Conservation (phyloP, 768 basidiomycete genomes). For the Serendipita sp. region DNA sequence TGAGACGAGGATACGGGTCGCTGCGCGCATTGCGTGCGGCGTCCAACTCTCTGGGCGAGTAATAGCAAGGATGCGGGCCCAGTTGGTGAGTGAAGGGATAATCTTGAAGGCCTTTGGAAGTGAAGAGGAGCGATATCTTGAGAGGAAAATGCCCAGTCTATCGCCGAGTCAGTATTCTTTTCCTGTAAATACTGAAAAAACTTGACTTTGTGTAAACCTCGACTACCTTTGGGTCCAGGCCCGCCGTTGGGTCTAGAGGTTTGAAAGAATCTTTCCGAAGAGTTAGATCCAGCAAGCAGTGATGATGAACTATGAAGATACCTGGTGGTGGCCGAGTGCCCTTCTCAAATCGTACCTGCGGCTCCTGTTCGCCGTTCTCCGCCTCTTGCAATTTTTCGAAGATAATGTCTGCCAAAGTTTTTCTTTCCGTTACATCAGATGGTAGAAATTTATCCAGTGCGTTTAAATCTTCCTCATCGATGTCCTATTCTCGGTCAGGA, state of each 20-base stretch:
- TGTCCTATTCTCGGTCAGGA: slow-evolving; percentile 39
- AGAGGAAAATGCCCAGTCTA: slow-evolving; percentile 76
- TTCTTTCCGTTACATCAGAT: slow-evolving; percentile 53
- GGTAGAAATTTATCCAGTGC: slow-evolving; percentile 73
- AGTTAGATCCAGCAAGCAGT: slow-evolving; percentile 20
- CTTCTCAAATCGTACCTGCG: background rate
- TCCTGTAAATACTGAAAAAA: background rate
- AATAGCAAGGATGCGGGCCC: slow-evolving; percentile 89
- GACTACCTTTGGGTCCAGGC: slow-evolving; percentile 82
- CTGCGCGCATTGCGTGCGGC: slow-evolving; percentile 85
- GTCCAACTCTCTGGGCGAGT: slow-evolving; percentile 91
- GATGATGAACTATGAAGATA: slow-evolving; percentile 22
- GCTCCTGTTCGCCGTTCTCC: slow-evolving; percentile 22
- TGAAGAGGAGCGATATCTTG: slow-evolving; percentile 82
- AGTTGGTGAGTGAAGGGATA: slow-evolving; percentile 85
- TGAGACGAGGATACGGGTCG: slow-evolving; percentile 89
- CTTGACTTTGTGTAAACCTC: slow-evolving; percentile 85
- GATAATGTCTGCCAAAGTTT: slow-evolving; percentile 92
- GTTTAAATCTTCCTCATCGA: slow-evolving; percentile 80
- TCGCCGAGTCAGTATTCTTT: slow-evolving; percentile 9
- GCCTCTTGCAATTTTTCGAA: slow-evolving; percentile 75
- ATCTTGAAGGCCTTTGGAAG: slow-evolving; percentile 98
- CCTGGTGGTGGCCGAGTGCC: background rate
- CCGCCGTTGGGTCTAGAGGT: slow-evolving; percentile 58
- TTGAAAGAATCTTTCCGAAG: slow-evolving; percentile 10